phyloP scores from a whole-genome alignment of 257 asterid species.

The Echium plantagineum region DNA sequence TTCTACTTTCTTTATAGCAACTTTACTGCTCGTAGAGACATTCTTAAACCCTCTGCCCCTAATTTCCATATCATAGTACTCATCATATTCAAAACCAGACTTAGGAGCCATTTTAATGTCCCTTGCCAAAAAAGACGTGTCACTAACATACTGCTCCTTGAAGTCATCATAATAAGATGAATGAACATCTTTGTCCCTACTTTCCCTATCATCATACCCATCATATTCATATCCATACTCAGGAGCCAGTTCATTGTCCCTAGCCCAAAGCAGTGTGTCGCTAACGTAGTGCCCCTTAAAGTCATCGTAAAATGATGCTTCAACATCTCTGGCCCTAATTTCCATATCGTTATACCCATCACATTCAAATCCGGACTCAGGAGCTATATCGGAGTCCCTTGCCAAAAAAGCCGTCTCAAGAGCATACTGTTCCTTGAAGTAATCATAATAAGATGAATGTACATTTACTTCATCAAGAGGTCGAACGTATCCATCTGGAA shows the following conservation, averaged over 20 bases:
- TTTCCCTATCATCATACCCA: background rate
- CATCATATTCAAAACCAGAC: no score
- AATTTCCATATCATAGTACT: background rate
- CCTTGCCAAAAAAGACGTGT: conserved; percentile 25
- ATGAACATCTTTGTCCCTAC: conserved; percentile 1
- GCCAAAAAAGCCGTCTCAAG: conserved; percentile 27
- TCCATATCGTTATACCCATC: background rate
- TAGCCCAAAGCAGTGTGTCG: conserved; percentile 24
- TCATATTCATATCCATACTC: no score
- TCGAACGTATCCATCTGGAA: conserved; percentile 28
- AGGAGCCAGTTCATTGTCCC: conserved; percentile 15
- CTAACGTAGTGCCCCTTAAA: conserved; percentile 18
- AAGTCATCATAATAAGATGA: conserved; percentile 26
- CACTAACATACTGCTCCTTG: conserved; percentile 20
- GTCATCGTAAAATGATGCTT: conserved; percentile 27
- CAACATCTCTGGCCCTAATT: conserved; percentile 21
- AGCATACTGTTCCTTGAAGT: no score
- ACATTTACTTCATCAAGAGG: conserved; percentile 29
- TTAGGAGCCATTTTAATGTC: conserved; percentile 11
- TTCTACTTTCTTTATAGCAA: conserved; percentile 26
- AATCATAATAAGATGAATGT: conserved; percentile 3
- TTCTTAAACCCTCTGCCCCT: no score
- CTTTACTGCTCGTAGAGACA: no score
- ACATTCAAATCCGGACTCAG: no score
- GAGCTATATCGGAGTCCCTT: conserved; percentile 17